Evolutionary conservation across 768 basidiomycete species (phyloP).

Genomic region (Boletus rufocinnamomeus): DNA sequence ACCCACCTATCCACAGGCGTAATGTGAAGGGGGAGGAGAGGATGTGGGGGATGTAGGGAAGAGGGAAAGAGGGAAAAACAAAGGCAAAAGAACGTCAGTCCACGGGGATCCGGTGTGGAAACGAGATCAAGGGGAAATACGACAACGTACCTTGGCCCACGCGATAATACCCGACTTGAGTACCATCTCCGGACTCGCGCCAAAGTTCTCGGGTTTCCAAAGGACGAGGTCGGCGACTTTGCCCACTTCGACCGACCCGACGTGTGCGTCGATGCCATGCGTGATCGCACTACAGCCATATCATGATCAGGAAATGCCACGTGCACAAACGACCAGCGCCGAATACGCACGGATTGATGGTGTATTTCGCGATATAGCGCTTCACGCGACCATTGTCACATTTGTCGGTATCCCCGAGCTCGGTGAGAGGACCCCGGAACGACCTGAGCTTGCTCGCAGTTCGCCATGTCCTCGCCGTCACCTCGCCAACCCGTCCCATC

Average conservation of each 20-base stretch:
- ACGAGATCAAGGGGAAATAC: neutral
- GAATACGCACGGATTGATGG: constrained; percentile 84
- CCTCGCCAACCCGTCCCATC: constrained; percentile 98
- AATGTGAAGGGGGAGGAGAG: neutral
- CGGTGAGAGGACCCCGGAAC: constrained; percentile 67
- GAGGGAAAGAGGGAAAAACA: too few species aligned
- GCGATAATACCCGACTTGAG: constrained; percentile 94
- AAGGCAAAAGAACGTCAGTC: too few species aligned
- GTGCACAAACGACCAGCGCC: neutral
- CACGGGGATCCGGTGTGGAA: neutral
- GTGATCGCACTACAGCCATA: constrained; percentile 67
- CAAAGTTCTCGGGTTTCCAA: constrained; percentile 95
- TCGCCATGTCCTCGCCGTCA: constrained; percentile 89
- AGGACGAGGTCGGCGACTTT: constrained; percentile 92
- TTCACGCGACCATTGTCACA: constrained; percentile 89
- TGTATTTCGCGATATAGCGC: constrained; percentile 94
- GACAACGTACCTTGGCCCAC: constrained; percentile 71
- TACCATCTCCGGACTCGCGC: constrained; percentile 90
- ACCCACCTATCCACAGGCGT: constrained; percentile 60
- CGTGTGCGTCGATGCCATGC: constrained; percentile 85
- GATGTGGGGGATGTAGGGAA: neutral
- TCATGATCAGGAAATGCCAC: neutral
- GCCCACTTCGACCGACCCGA: constrained; percentile 82
- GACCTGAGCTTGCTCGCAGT: constrained; percentile 95
- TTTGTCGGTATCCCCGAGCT: constrained; percentile 48